Percentiles rank a stretch among this genome's conserved stretches.
phyloP scores from a whole-genome alignment of 352 stramenopile genomes.

The Globisporangium sylvaticum region DNA sequence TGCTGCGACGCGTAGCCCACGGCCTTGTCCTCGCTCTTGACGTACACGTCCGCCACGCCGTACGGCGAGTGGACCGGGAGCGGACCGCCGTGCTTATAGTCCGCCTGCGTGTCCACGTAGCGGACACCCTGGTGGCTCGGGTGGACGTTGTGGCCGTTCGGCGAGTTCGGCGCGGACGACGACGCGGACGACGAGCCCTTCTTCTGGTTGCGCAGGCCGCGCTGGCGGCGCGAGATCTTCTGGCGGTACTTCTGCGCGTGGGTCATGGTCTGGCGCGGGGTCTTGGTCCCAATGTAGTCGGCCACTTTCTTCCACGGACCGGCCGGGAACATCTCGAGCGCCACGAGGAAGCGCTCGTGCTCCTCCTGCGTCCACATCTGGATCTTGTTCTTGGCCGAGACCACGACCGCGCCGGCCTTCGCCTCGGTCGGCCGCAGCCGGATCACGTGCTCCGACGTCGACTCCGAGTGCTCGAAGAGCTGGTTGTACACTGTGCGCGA shows the following conservation, averaged over 20 bases:
- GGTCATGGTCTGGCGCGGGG: conserved; percentile 92
- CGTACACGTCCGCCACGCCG: conserved; percentile 53
- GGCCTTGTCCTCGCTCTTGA: conserved; percentile 34
- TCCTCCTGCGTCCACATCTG: conserved; percentile 86
- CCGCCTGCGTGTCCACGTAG: conserved; percentile 26
- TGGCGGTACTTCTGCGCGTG: conserved; percentile 84
- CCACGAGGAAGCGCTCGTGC: conserved; percentile 81
- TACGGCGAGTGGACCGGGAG: conserved; percentile 35
- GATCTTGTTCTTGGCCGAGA: conserved; percentile 81
- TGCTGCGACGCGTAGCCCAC: conserved; percentile 20
- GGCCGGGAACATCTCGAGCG: conserved; percentile 80
- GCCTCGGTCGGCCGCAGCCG: conserved; percentile 72
- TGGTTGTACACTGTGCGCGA: conserved; percentile 82
- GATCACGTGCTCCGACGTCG: conserved; percentile 51
- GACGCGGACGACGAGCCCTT: conserved; percentile 19
- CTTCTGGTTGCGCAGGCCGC: conserved; percentile 76
- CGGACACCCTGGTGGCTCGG: not conserved
- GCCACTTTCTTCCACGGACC: conserved; percentile 86
- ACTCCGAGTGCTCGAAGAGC: conserved; percentile 63
- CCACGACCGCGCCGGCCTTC: conserved; percentile 71
- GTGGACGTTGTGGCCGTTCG: not conserved
- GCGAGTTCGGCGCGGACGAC: conserved; percentile 12
- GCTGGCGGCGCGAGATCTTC: conserved; percentile 73
- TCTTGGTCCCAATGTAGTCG: conserved; percentile 82
- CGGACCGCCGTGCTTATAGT: conserved; percentile 29